Evolutionary conservation across 176 grass and related monocot genomes (phyloP), one percentile per base, ranked within the genome.

Genomic region (Canna indica): DNA sequence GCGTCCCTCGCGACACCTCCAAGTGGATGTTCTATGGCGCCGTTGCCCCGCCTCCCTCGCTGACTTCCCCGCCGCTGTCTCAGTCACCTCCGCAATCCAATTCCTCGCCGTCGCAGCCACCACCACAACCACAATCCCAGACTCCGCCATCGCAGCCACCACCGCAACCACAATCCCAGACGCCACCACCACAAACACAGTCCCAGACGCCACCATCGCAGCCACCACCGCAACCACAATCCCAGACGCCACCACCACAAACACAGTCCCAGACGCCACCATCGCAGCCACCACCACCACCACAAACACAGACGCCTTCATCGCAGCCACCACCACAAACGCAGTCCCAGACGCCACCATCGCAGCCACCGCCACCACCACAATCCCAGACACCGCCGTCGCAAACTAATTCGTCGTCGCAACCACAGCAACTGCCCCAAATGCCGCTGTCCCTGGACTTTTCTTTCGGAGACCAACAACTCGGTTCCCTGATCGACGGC

Each of bases 1-100:
- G 85, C 70, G 72, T 85, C 0, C 70, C 79, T 1, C 81, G 81
- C 44, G 24, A 32, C 57, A 25, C 35, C 38, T 41, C 73, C 73
- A 2, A 12, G 9, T 10, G 14, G 20, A 8, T 27, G 5, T 26
- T 34, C 1, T 69, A 15, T 15, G 17, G 31, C 33, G 31, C 7
- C 47, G 14, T 59, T 28, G 7, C 24, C 20, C 36, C 22, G 7
- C 52, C 24, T 25, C n/a, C 52, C 6, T 14, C 59, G 16, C 30
- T 3, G 29, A 1, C 60, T 2, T 14, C 60, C 31, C 18, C 32
- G 5, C 29, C 30, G n/a, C 56, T 5, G n/a, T 5, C 14, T 0
- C 3, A 38, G 2, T 38, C 33, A 8, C 6, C 31, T 5, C 32
- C 18, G 24, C 22, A 16, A 30, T 1, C 25, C 56, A 1, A 59